Evolutionary conservation across 768 basidiomycete genomes (phyloP), one percentile per base, ranked within the genome.

Genomic region (Sarcodon sp.): DNA sequence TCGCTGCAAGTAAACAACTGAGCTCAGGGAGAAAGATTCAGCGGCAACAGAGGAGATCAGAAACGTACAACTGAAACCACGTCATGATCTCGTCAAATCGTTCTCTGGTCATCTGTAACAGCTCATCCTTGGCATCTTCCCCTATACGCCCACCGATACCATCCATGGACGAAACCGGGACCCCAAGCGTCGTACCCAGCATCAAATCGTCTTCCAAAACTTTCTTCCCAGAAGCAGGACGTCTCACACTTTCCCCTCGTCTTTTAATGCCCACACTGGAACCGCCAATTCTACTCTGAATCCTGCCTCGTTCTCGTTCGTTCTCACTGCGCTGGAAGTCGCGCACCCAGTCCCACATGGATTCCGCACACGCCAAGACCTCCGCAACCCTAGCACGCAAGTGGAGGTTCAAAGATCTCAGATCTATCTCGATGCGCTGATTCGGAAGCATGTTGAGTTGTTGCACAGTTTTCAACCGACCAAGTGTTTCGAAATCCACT

Each of bases 301-400:
- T 45, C 35, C 39, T 43, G 16, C 33, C 53, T 33, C 49, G 41
- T 16, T 16, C 11, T 35, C 45, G 32, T 31, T 38, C 39, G 36
- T 21, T 47, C 46, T 51, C 44, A 18, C 21, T 31, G 44, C n/a
- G 50, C 57, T 63, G 78, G 51, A 71, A 72, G 21, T 71, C 71
- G 16, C 65, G 56, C 3, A 86, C 72, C 75, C 78, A 86, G 47
- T 83, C 82, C 85, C 85, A 87, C 83, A 87, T 87, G 32, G 77
- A 69, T 61, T 87, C 85, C 0, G 77, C 69, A 55, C 83, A 86
- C 7, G 71, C 81, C 11, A 85, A 53, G n/a, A 86, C 69, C 58
- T 83, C 84, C 49, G 73, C 69, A 7, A 73, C 72, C 11, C 80
- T 70, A 53, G 77, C 49, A 13, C 72, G 65, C n/a, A 87, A 67